A percentile compares a stretch with the other conserved stretches of the same genome.
Evolutionary conservation across 2,329 filamentous ascomycete species (phyloP).

Genomic region (Arthroderma uncinatum): DNA sequence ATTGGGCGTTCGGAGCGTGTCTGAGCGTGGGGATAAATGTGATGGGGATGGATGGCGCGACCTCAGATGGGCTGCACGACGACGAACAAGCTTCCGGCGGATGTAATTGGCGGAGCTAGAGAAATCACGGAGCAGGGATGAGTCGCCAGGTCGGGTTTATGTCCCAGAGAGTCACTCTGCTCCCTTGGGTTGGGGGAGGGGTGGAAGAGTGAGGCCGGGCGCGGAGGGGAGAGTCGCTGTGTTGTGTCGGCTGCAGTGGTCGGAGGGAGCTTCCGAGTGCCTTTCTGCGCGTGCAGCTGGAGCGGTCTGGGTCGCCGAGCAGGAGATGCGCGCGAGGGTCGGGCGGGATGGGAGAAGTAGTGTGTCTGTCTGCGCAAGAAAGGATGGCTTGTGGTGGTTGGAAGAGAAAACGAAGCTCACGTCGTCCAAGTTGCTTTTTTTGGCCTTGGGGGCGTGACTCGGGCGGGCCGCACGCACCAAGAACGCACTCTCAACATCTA

Average conservation of each 20-base stretch:
- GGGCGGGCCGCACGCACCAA: neutral
- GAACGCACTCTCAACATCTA: neutral
- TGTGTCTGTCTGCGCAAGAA: neutral
- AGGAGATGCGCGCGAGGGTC: too few species aligned
- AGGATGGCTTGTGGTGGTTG: neutral
- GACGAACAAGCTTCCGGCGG: conserved; percentile 1
- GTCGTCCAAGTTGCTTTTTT: conserved; percentile 3
- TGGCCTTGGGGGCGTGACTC: conserved; percentile 2
- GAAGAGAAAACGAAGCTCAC: neutral
- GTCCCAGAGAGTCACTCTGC: conserved; percentile 4
- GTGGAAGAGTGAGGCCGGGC: neutral
- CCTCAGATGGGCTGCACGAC: conserved; percentile 5
- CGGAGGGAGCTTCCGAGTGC: neutral
- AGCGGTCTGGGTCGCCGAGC: neutral
- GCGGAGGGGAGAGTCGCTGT: neutral
- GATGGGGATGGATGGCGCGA: conserved; percentile 7
- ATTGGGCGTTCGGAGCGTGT: conserved; percentile 1
- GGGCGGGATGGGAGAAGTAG: too few species aligned
- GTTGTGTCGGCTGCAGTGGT: neutral
- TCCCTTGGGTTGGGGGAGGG: neutral
- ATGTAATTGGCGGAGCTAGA: conserved; percentile 5
- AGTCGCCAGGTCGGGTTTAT: neutral
- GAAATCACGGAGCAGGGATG: conserved; percentile 8
- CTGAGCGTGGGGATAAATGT: conserved; percentile 4
- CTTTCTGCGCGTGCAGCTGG: neutral